phyloP scores from a whole-genome alignment of 352 stramenopile genomes.

The Globisporangium middletonii region DNA sequence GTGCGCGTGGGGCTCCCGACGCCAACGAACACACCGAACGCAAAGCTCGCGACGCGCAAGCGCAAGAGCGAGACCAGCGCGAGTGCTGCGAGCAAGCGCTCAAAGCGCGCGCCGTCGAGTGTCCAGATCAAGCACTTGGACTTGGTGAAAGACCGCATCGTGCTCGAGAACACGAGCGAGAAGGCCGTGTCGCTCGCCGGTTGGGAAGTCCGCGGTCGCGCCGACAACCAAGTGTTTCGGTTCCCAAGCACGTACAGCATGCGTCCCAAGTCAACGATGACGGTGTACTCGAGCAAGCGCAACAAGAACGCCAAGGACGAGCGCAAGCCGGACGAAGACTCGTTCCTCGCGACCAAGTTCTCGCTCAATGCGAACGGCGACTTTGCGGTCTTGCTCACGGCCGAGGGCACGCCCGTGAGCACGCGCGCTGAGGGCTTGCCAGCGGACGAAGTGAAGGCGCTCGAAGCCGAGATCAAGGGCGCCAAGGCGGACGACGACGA shows the following conservation, averaged over 20 bases:
- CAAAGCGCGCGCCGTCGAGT: conserved; percentile 30
- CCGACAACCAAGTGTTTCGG: conserved; percentile 59
- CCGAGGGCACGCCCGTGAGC: conserved; percentile 65
- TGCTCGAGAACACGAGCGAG: conserved; percentile 67
- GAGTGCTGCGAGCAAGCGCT: conserved; percentile 29
- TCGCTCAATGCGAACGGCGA: conserved; percentile 65
- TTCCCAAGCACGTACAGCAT: conserved; percentile 69
- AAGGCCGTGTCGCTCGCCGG: conserved; percentile 47
- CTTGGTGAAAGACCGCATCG: conserved; percentile 70
- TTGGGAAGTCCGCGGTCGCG: conserved; percentile 60
- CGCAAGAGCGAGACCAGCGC: conserved; percentile 43
- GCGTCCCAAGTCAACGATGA: conserved; percentile 58
- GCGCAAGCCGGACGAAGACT: conserved; percentile 64
- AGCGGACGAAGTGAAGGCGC: conserved; percentile 49
- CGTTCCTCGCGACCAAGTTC: conserved; percentile 77
- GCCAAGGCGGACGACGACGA: conserved; percentile 39
- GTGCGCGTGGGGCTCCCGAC: conserved; percentile 58
- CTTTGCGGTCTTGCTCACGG: conserved; percentile 54
- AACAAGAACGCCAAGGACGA: conserved; percentile 75
- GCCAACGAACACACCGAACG: conserved; percentile 31
- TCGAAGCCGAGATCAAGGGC: conserved; percentile 44
- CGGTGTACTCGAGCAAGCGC: conserved; percentile 73
- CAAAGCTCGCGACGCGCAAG: conserved; percentile 43
- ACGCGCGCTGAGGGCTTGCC: conserved; percentile 55
- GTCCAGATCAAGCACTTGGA: conserved; percentile 64